Evolutionary conservation across 2,329 filamentous ascomycete genomes (phyloP), one percentile per base, ranked within the genome.

Genomic region (Colletotrichum cereale): DNA sequence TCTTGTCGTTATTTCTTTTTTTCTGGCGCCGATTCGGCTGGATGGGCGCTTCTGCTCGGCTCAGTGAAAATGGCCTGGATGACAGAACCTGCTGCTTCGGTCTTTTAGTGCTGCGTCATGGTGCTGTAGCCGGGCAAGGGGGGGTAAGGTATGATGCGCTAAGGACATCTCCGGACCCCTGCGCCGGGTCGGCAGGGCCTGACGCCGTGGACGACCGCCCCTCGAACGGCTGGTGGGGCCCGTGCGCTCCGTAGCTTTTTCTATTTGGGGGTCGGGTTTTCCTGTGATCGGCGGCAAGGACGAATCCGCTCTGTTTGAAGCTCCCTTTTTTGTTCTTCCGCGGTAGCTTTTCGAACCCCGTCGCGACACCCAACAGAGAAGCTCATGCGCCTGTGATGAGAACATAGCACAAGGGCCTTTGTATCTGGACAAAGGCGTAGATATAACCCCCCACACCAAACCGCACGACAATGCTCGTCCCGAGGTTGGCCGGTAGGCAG

Each of bases 401-500:
- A 31, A 61, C 24, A 16, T 61, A 58, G 48, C 12, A 26, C 21
- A 40, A 34, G 24, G n/a, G 68, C 58, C 65, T 68, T 71, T 60
- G 36, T 40, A 56, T 47, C 21, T 11, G 36, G 42, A 50, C 44
- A 50, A 68, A 63, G 68, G 58, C 47, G 12, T 10, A 61, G 16
- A 31, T 5, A 16, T 48, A 34, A 31, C 26, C 50, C 26, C 50
- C 38, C 16, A 21, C 18, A 29, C 48, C 10, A 47, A 55, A 38
- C 14, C 53, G 14, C 53, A 26, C 53, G 24, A 40, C 55, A 26
- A 73, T 73, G 69, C 60, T 72, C 29, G 47, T 65, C 29, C 42
- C 69, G 6, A 73, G 69, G 42, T 38, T 73, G 21, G 68, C 72
- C 42, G 61, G 60, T n/a, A 72, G 60, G 61, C 72, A 72, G 24